Evolutionary conservation across 345 rosid genomes (phyloP).

Genomic region (Excoecaria agallocha): DNA sequence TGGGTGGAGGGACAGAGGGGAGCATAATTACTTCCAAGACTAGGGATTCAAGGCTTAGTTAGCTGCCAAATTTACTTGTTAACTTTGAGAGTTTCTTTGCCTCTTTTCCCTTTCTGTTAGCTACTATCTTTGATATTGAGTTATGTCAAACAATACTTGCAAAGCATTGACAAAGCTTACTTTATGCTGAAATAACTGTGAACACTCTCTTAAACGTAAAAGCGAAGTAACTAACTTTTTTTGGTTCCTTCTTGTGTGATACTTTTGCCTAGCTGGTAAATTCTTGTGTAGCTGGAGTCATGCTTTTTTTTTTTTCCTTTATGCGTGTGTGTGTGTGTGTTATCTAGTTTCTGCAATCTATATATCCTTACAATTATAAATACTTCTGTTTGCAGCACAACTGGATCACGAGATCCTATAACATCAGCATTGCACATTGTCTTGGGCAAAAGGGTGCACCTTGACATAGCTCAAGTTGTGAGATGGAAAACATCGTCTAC

Average conservation of each 20-base stretch:
- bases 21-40: not conserved
- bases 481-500: conserved; percentile 73
- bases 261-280: not conserved
- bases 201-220: not conserved
- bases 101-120: no score
- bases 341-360: not conserved
- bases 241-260: not conserved
- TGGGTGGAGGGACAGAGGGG: no score
- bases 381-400: conserved; percentile 57
- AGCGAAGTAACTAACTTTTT: not conserved
- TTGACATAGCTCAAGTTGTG: conserved; percentile 91
- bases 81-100: not conserved
- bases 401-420: conserved; percentile 88
- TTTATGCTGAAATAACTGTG: not conserved
- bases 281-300: not conserved
- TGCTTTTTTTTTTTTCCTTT: not conserved
- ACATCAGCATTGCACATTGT: conserved; percentile 90
- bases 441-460: conserved; percentile 70
- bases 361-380: not conserved
- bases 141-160: not conserved
- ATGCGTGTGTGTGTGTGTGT: not conserved
- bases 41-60: not conserved
- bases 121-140: not conserved
- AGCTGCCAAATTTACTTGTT: not conserved
- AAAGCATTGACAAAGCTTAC: not conserved